Conservation (phyloP, 306 rosid species). For the Trifolium fragiferum region DNA sequence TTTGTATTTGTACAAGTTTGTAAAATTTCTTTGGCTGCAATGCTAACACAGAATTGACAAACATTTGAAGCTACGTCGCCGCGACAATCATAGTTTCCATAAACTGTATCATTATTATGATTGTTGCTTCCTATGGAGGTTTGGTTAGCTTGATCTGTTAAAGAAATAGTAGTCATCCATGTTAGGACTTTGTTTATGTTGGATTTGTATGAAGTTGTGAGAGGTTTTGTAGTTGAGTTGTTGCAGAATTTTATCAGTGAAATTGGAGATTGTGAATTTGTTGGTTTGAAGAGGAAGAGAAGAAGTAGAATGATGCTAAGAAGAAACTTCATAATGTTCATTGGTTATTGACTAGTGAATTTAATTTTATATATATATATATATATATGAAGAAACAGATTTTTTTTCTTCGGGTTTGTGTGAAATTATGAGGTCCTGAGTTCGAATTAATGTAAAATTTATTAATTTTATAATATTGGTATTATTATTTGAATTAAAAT, state of each 20-base stretch:
- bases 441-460: too few relatives aligned
- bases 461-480: too few relatives aligned
- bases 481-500: too few relatives aligned
- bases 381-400: too few relatives aligned
- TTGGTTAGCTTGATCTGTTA: slow-evolving; percentile 38
- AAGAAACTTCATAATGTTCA: background rate
- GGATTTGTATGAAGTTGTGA: slow-evolving; percentile 30
- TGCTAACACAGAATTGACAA: slow-evolving; percentile 49
- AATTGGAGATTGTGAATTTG: slow-evolving; percentile 28
- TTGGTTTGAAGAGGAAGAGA: background rate
- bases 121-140: slow-evolving; percentile 27
- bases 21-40: slow-evolving; percentile 21
- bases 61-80: slow-evolving; percentile 25
- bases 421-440: too few relatives aligned
- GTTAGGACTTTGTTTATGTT: slow-evolving; percentile 32
- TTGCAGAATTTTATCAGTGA: background rate
- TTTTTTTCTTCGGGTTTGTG: too few relatives aligned
- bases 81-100: slow-evolving; percentile 47
- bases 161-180: slow-evolving; percentile 24
- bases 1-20: slow-evolving; percentile 40
- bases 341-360: background rate
- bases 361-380: too few relatives aligned
- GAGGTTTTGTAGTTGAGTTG: slow-evolving; percentile 27
- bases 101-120: slow-evolving; percentile 12
- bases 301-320: background rate